Base-by-base conservation (phyloP, 2,329 filamentous ascomycete genomes). In the Hypoxylon rubiginosum region DNA sequence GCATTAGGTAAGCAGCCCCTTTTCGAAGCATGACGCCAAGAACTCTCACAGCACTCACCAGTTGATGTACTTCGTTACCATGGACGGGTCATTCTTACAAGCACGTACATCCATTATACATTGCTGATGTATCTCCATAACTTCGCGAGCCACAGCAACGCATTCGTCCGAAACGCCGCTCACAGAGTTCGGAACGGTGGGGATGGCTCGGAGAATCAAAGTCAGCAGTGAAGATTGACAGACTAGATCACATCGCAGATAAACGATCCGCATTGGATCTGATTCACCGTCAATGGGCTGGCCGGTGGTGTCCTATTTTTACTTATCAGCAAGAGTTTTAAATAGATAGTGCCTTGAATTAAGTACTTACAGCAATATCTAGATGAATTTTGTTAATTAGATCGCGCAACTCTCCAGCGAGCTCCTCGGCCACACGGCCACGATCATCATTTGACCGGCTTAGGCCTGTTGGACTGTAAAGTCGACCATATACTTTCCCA, bases 11-110 rank as follows among this genome's bases (percentile, higher is more conserved):
- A 52, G 67, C 67, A 64, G n/a, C 34, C 19, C 8, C 34, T 39
- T 39, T 15, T 39, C n/a, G 36, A 50, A 36, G 3, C 4, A 32
- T 26, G 9, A 30, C 9, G 28, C 28, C 28, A 8, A 43, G 36
- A 36, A n/a, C n/a, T n/a, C n/a, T n/a, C n/a, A n/a, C n/a, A n/a
- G 8, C 9, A 54, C 58, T 49, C 58, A 75, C 77, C 79, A 81
- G 36, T 75, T 79, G 28, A 80, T 72, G 17, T 81, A 81, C 64
- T 74, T 79, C 11, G 67, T 74, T 5, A 78, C 66, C 19, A 79
- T 65, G 17, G 67, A 55, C 30, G 51, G 52, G 30, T 55, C 32
- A 15, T 28, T 43, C 26, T 50, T 61, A 13, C 58, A 77, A 2
- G 43, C 70, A 7, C 68, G 63, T 19, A 80, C 62, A 30, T 41